A percentile compares a stretch with the other conserved stretches of the same genome.
Evolutionary conservation across 495 filamentous ascomycete genomes (phyloP).

Genomic region (Penicillium pulvis): DNA sequence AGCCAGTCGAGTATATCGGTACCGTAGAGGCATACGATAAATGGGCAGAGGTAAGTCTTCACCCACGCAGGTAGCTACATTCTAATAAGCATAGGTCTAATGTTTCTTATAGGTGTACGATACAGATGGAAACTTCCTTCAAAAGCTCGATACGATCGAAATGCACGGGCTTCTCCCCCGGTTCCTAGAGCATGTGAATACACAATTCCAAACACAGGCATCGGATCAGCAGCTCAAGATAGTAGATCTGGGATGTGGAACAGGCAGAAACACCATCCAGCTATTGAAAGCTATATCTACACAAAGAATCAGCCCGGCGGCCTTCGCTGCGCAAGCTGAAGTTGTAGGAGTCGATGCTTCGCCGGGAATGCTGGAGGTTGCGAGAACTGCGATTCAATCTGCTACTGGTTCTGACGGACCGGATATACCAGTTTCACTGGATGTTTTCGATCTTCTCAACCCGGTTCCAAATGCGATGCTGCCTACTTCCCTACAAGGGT

Average conservation of each 20-base stretch:
- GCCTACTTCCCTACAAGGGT: conserved; percentile 19
- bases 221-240: conserved; percentile 43
- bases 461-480: conserved; percentile 13
- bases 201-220: conserved; percentile 22
- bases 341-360: conserved; percentile 55
- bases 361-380: conserved; percentile 58
- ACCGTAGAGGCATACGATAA: conserved; percentile 47
- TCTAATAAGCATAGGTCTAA: no score
- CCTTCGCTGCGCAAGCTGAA: conserved; percentile 13
- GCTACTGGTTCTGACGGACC: not conserved
- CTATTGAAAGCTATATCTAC: conserved; percentile 39
- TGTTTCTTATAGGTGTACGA: conserved; percentile 57
- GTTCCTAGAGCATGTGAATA: conserved; percentile 44
- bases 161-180: conserved; percentile 55
- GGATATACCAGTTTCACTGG: conserved; percentile 16
- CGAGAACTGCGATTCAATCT: conserved; percentile 32
- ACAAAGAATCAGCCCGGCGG: not conserved
- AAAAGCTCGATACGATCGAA: conserved; percentile 65
- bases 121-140: conserved; percentile 72
- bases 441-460: conserved; percentile 38
- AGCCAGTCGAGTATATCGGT: conserved; percentile 33
- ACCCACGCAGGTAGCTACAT: no score
- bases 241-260: conserved; percentile 63
- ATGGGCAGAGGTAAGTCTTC: conserved; percentile 38
- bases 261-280: conserved; percentile 66